Percentiles rank a stretch among this genome's conserved stretches.
Evolutionary conservation across 306 rosid genomes (phyloP).

Genomic region (Cucurbita ficifolia): DNA sequence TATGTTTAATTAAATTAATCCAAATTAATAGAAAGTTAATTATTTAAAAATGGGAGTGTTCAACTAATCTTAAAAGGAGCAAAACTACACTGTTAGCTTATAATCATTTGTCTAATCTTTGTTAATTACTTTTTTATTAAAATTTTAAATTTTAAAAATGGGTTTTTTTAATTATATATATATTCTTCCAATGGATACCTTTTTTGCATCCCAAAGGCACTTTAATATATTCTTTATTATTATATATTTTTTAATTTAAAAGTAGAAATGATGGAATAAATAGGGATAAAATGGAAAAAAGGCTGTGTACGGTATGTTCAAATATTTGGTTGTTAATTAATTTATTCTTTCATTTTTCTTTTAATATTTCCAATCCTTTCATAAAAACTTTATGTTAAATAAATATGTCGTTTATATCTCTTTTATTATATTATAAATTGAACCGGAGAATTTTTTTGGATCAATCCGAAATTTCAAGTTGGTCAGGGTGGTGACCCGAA

Average conservation of each 20-base stretch:
- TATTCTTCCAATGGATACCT: neutral
- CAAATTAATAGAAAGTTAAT: neutral
- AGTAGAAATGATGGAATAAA: neutral
- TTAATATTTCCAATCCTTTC: neutral
- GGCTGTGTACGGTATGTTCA: neutral
- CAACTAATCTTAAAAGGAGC: conserved; percentile 6
- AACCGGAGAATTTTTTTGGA: too few relatives aligned
- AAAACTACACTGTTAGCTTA: neutral
- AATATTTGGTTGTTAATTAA: neutral
- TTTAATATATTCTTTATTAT: neutral
- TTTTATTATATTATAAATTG: neutral
- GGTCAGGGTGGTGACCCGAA: too few relatives aligned
- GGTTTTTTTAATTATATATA: too few relatives aligned
- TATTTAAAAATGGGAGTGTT: neutral
- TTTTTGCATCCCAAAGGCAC: conserved; percentile 8
- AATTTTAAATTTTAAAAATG: too few relatives aligned
- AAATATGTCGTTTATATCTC: too few relatives aligned
- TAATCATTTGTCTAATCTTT: conserved; percentile 1
- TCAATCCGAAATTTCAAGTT: too few relatives aligned
- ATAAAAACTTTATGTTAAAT: neutral
- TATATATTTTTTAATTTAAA: neutral
- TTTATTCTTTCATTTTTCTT: neutral
- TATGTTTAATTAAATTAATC: neutral
- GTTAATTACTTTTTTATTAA: neutral
- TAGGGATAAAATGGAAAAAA: neutral